Evolutionary conservation across 805 yeast species (phyloP), one percentile per base, ranked within the genome.

Genomic region (Barnettozyma siamensis): DNA sequence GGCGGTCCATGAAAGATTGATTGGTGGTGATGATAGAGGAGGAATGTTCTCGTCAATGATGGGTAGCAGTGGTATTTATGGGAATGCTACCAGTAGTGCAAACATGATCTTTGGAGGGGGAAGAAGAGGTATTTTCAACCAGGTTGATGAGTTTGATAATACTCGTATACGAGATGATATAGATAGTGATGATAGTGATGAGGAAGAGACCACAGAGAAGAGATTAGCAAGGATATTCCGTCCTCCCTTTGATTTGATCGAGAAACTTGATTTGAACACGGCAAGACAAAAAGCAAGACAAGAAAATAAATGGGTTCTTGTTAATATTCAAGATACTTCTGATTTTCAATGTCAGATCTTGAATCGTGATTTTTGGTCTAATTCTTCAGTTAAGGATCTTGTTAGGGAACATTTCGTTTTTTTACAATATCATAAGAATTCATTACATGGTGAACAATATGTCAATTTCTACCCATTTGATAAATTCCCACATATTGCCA

Each of bases 291-390:
- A 71, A 46, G 97, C 95, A 2, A 72, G 81, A 43, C 63, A 61
- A 26, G 71, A 68, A 44, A 67, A 76, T 40, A 86, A 82, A 62
- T 89, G 97, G 96, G 72, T 93, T 7, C 64, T 93, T 52, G 73
- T 93, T 19, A 93, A 93, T 59, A 77, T 93, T 37, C 99, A 93
- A 61, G 95, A 91, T 54, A 67, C 78, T 20, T 68, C 84, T 1
- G 93, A 87, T 56, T 93, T 93, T 57, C 77, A 78, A 50, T 89
- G 97, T 56, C 98, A 91, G 58, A 80, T 84, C 26, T 65, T 93
- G 40, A 93, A 93, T 61, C 74, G 99, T 45, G 99, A 93, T 62
- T 78, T 93, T 47, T 93, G 98, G 98, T 77, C 93, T 15, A 73
- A 83, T 36, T 48, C 62, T 12, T 70, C 71, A 3, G 72, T 93